A percentile compares a stretch with the other conserved stretches of the same genome.
Evolutionary conservation across 2,329 filamentous ascomycete species (phyloP).

Genomic region (Aphanocladium album): DNA sequence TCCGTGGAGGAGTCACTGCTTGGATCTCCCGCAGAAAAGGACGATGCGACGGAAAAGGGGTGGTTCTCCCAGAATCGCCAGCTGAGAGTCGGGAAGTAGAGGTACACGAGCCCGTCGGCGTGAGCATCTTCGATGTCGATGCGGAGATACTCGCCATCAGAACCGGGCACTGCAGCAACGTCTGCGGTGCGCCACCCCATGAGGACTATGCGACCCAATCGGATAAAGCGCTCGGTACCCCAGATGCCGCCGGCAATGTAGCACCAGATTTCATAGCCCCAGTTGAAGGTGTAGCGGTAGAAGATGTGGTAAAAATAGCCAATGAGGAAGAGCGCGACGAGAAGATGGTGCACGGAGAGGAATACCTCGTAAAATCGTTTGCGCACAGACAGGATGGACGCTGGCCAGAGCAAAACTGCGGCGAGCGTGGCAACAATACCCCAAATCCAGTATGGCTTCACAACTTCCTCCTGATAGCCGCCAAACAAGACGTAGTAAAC

Average conservation of each 20-base stretch:
- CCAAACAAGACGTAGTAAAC: slow-evolving; percentile 22
- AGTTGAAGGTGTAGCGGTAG: slow-evolving; percentile 28
- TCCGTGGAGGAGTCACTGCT: background rate
- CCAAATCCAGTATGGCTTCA: slow-evolving; percentile 29
- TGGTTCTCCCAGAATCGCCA: slow-evolving; percentile 35
- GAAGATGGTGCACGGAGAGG: slow-evolving; percentile 26
- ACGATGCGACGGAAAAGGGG: slow-evolving; percentile 28
- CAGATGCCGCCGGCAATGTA: slow-evolving; percentile 29
- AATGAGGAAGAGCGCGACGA: slow-evolving; percentile 28
- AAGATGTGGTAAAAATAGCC: slow-evolving; percentile 33
- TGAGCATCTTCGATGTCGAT: slow-evolving; percentile 24
- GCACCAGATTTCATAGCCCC: slow-evolving; percentile 35
- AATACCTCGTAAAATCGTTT: slow-evolving; percentile 31
- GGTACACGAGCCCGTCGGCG: slow-evolving; percentile 27
- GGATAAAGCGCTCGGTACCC: slow-evolving; percentile 25
- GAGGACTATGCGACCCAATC: slow-evolving; percentile 22
- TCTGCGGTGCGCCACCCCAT: slow-evolving; percentile 21
- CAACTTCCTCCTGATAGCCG: slow-evolving; percentile 22
- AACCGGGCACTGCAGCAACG: slow-evolving; percentile 21
- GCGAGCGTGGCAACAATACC: slow-evolving; percentile 28
- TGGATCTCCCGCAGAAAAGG: background rate
- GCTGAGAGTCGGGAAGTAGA: slow-evolving; percentile 30
- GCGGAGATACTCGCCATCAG: slow-evolving; percentile 27
- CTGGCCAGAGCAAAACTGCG: slow-evolving; percentile 21
- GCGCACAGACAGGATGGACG: slow-evolving; percentile 24